Evolutionary conservation across 257 asterid species (phyloP), one percentile per base, ranked within the genome.

Genomic region (Echites panduratus): DNA sequence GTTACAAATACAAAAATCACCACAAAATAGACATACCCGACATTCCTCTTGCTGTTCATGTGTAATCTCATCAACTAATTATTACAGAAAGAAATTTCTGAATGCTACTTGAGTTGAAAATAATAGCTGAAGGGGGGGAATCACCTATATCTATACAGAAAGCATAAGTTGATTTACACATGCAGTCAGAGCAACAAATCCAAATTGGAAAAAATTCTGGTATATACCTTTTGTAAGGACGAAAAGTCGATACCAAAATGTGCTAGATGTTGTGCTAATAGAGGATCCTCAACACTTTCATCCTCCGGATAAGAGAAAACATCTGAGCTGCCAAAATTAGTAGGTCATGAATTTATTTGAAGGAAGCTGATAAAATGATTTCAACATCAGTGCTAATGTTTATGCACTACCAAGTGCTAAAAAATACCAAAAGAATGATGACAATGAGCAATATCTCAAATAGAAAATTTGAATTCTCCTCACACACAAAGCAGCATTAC

Each of bases 211-310:
- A 81, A 73, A 73, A 56, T 72, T 47, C 84, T 70, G 70, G 75
- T 59, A 58, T 84, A 57, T 83, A 95, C 99, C 99, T 95, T 95
- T 85, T 89, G 95, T 83, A 95, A 85, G 72, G 99, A 86, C 66
- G 99, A 90, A 81, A 95, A 95, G 81, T 95, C 97, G 50, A 95
- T 95, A 71, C 99, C 99, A 80, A 95, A 95, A 80, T 90, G 97
- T 27, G 87, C 96, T 71, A 95, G 84, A 89, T 95, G 99, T 70
- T 89, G 88, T 38, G 97, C 98, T 71, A 95, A 89, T 78, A 92
- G 94, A 80, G 99, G 99, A 82, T 95, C 99, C 69, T 80, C 50
- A 75, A 95, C 91, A 84, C 96, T 85, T 70, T 83, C 96, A 87
- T 95, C 99, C 88, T 95, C 99, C 75, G 88, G 89, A 76, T 95